Percentiles rank a stretch among this genome's conserved stretches.
Conservation (phyloP, 2,329 filamentous ascomycete genomes). For the Thelonectria blattea region DNA sequence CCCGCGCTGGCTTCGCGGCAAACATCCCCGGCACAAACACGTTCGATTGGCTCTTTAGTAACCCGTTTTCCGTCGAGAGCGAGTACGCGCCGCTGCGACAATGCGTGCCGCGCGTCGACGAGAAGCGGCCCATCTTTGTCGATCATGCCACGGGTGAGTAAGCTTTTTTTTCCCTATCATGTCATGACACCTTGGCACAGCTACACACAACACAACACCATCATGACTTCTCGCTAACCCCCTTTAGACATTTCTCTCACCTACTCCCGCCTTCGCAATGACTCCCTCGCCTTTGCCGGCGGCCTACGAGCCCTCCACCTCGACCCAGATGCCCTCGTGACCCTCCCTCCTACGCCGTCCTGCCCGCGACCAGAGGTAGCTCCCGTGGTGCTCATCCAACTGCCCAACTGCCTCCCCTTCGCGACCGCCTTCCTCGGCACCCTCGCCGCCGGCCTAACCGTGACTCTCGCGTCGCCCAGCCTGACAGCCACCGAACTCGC, state of each 20-base stretch:
- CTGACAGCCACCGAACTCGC: conserved; percentile 48
- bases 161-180: background rate
- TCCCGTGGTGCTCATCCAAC: conserved; percentile 50
- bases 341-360: conserved; percentile 47
- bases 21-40: conserved; percentile 36
- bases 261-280: conserved; percentile 41
- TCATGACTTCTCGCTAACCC: background rate
- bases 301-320: conserved; percentile 46
- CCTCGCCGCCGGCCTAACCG: conserved; percentile 49
- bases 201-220: background rate
- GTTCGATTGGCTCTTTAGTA: conserved; percentile 47
- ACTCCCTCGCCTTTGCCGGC: conserved; percentile 45
- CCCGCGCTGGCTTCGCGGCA: conserved; percentile 28
- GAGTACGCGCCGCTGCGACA: conserved; percentile 40
- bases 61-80: conserved; percentile 44
- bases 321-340: conserved; percentile 41
- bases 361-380: conserved; percentile 47
- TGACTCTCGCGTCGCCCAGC: conserved; percentile 48
- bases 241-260: conserved; percentile 46
- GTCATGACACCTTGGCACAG: background rate
- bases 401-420: conserved; percentile 51
- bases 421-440: conserved; percentile 44
- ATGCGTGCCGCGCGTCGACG: conserved; percentile 41
- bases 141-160: conserved; percentile 48
- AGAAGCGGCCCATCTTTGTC: conserved; percentile 46